phyloP scores from a whole-genome alignment of 352 stramenopile genomes.

The Phytopythium chamaehyphon region DNA sequence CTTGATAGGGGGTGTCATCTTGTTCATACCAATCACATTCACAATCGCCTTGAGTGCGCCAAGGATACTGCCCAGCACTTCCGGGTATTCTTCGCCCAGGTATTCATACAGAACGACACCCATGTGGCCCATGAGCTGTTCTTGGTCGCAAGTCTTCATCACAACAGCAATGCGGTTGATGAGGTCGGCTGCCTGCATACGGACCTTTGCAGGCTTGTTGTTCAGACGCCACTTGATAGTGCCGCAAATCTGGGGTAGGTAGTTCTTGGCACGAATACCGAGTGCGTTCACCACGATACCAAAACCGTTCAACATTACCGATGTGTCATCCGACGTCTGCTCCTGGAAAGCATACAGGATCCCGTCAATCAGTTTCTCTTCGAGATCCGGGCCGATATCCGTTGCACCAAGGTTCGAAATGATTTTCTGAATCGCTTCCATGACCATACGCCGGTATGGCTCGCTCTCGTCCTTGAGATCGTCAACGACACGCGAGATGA shows the following conservation, averaged over 20 bases:
- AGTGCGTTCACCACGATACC: conserved; percentile 98
- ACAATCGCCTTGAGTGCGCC: conserved; percentile 98
- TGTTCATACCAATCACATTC: conserved; percentile 99
- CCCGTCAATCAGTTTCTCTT: conserved; percentile 99
- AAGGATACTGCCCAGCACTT: conserved; percentile 98
- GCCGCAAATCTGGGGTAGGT: conserved; percentile 97
- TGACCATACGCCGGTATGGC: conserved; percentile 98
- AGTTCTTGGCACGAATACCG: conserved; percentile 96
- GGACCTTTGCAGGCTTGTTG: conserved; percentile 98
- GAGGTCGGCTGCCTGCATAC: conserved; percentile 99
- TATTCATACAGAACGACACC: conserved; percentile 99
- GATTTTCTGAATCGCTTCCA: conserved; percentile 98
- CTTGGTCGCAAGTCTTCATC: conserved; percentile 98
- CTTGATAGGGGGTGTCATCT: conserved; percentile 99
- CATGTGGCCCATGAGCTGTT: conserved; percentile 98
- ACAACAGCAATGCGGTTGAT: conserved; percentile 98
- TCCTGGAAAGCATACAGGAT: conserved; percentile 99
- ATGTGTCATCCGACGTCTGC: conserved; percentile 91
- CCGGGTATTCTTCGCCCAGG: conserved; percentile 99
- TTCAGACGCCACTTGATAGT: conserved; percentile 99
- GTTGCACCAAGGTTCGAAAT: conserved; percentile 95
- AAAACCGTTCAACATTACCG: conserved; percentile 98
- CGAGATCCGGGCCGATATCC: conserved; percentile 95
- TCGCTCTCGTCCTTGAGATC: conserved; percentile 99
- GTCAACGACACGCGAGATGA: conserved; percentile 97